phyloP scores from a whole-genome alignment of 805 yeast genomes.

The Pichia sporocuriosa region DNA sequence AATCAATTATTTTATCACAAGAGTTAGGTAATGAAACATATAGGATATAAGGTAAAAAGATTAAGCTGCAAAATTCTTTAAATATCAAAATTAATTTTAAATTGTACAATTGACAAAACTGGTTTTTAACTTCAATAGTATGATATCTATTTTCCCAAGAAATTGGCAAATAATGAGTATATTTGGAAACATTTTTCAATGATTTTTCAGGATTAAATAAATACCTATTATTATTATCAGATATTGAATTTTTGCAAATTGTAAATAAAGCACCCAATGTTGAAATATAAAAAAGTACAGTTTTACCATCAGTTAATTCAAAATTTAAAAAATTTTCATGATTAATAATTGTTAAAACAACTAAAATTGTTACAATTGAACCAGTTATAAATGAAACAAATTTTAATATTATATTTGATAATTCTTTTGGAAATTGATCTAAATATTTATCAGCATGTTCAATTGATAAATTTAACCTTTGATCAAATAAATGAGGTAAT shows the following conservation, averaged over 20 bases:
- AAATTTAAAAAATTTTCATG: conserved; percentile 88
- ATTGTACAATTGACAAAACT: conserved; percentile 74
- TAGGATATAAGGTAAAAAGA: conserved; percentile 82
- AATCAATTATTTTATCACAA: conserved; percentile 76
- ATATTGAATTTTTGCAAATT: conserved; percentile 61
- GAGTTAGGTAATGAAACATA: conserved; percentile 75
- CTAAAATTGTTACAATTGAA: conserved; percentile 83
- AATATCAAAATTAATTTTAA: conserved; percentile 63
- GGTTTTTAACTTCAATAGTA: conserved; percentile 74
- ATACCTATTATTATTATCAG: conserved; percentile 38
- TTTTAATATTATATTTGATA: conserved; percentile 45
- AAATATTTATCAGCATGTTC: conserved; percentile 78
- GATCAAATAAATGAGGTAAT: conserved; percentile 78
- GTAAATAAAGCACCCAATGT: conserved; percentile 87
- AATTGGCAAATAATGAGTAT: conserved; percentile 84
- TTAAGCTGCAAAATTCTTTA: conserved; percentile 73
- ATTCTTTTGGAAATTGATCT: conserved; percentile 86
- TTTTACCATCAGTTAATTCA: conserved; percentile 74
- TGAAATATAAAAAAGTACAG: conserved; percentile 83
- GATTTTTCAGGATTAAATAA: conserved; percentile 93
- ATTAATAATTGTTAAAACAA: conserved; percentile 67
- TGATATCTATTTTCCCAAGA: conserved; percentile 85
- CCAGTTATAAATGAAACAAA: conserved; percentile 76
- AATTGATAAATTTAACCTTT: conserved; percentile 68
- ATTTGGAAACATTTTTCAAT: conserved; percentile 71